Base-by-base conservation (phyloP, 495 filamentous ascomycete genomes). In the Talaromyces borbonicus region DNA sequence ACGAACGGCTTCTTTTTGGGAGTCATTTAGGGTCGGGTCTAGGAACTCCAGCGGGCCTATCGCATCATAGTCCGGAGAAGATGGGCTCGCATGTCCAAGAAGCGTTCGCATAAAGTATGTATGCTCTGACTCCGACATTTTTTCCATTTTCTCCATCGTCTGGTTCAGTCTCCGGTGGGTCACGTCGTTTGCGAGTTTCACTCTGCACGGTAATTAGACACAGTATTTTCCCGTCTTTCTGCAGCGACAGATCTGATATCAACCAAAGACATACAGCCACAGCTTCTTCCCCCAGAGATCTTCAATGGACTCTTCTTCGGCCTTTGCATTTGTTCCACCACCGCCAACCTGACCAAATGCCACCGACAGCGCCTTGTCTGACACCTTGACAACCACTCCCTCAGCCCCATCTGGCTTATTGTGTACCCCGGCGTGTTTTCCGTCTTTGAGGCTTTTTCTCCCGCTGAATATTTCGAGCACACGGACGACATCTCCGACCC, bases 111-210 rank as follows among this genome's bases (percentile, higher is more conserved):
- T 80, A 51, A 98, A 81, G 33, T 74, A 65, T 0, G 84, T 80
- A 51, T 87, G 78, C 41, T 85, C 84, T 5, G 69, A 57, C 32
- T 86, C 80, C 1, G 60, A 53, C 72, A 90, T 81, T 57, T 87
- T 85, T 20, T 73, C 69, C 52, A 99, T 71, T 53, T 73, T 75
- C 52, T 78, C 75, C 89, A 99, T 96, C 1, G 79, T 84, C 58
- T 84, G 81, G 48, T 84, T 90, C 85, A 99, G 95, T 83, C 88
- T 72, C 65, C 84, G 77, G 64, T 84, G 89, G 29, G 89, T 95
- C 52, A 95, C 82, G 66, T 97, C 93, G 63, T 97, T 95, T 12
- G 92, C 88, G 56, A 97, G 66, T 69, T 97, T 97, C 16, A 98
- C 81, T 33, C 79, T 82, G 52, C 0, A 8, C 8, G 8, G 24